Conservation (phyloP, 768 basidiomycete genomes). For the Naganishia antarctica region DNA sequence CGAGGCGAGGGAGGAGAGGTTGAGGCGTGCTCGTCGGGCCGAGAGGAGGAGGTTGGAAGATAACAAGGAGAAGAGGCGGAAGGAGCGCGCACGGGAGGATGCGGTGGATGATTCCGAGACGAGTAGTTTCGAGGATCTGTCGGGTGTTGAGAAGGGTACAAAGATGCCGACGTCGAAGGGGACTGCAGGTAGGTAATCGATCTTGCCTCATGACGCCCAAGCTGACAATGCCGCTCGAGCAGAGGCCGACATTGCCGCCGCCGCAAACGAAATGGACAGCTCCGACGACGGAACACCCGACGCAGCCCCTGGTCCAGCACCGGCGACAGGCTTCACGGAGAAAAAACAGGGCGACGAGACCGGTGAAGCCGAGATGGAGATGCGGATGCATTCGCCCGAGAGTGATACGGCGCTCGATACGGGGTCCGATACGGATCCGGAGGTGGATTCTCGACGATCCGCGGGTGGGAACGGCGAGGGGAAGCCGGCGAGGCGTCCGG, state of each 20-base stretch:
- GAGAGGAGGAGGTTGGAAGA: not conserved
- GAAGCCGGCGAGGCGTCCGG: not conserved
- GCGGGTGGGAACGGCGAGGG: not conserved
- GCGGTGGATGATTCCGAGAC: constrained; percentile 2
- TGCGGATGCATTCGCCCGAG: not conserved
- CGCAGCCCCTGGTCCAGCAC: constrained; percentile 14
- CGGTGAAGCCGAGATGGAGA: constrained; percentile 9
- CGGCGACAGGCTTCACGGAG: constrained; percentile 11
- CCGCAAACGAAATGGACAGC: constrained; percentile 5
- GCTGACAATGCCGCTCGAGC: too few relatives aligned
- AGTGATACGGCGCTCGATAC: not conserved
- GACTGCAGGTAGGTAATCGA: not conserved
- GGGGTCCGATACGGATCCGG: too few relatives aligned
- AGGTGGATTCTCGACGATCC: not conserved
- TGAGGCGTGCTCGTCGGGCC: not conserved
- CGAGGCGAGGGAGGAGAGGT: constrained; percentile 8
- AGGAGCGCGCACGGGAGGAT: not conserved
- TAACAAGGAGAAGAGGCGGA: not conserved
- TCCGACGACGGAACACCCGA: constrained; percentile 19
- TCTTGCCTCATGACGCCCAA: not conserved
- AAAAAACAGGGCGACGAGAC: not conserved
- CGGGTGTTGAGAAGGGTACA: not conserved
- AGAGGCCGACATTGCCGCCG: constrained; percentile 3
- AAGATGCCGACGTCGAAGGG: not conserved
- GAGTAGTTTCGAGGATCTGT: constrained; percentile 12